Conservation (phyloP, 2,329 filamentous ascomycete genomes). For the Ophidiomyces ophidiicola region DNA sequence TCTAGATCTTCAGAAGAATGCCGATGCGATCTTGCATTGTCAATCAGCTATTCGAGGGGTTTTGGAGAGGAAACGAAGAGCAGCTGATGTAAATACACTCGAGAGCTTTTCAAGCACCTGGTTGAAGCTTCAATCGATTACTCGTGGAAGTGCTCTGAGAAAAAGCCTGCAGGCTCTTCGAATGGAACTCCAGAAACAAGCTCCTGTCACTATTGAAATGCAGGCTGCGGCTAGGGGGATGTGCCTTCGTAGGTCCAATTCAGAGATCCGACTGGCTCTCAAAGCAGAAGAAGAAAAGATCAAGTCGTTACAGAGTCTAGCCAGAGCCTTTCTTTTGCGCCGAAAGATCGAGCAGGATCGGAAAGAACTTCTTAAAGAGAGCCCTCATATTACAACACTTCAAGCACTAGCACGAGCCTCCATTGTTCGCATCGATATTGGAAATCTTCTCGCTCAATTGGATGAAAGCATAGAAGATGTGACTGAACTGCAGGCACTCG, state of each 20-base stretch:
- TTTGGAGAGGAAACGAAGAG: slow-evolving; percentile 26
- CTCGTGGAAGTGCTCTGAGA: slow-evolving; percentile 30
- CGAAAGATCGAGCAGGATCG: slow-evolving; percentile 23
- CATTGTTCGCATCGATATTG: slow-evolving; percentile 30
- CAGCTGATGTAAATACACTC: slow-evolving; percentile 31
- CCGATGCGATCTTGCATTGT: slow-evolving; percentile 34
- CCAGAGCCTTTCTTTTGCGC: slow-evolving; percentile 33
- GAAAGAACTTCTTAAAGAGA: slow-evolving; percentile 24
- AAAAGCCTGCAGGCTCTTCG: slow-evolving; percentile 21
- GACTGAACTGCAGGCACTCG: slow-evolving; percentile 58
- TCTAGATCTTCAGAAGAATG: slow-evolving; percentile 36
- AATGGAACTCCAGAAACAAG: slow-evolving; percentile 22
- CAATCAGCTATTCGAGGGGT: slow-evolving; percentile 45
- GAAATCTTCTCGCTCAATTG: slow-evolving; percentile 54
- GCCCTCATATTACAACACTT: slow-evolving; percentile 23
- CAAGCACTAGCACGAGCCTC: slow-evolving; percentile 34
- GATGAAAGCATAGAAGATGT: slow-evolving; percentile 56
- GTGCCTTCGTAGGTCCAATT: too few relatives aligned
- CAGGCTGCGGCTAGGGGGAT: slow-evolving; percentile 28
- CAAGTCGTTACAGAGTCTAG: slow-evolving; percentile 41
- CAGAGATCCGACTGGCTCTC: slow-evolving; percentile 29
- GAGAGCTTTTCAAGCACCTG: slow-evolving; percentile 29
- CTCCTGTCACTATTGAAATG: slow-evolving; percentile 20
- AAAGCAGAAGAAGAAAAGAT: slow-evolving; percentile 34
- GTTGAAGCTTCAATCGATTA: slow-evolving; percentile 35